Conservation (phyloP, 176 grass and related monocot genomes). For the Eragrostis nindensis region DNA sequence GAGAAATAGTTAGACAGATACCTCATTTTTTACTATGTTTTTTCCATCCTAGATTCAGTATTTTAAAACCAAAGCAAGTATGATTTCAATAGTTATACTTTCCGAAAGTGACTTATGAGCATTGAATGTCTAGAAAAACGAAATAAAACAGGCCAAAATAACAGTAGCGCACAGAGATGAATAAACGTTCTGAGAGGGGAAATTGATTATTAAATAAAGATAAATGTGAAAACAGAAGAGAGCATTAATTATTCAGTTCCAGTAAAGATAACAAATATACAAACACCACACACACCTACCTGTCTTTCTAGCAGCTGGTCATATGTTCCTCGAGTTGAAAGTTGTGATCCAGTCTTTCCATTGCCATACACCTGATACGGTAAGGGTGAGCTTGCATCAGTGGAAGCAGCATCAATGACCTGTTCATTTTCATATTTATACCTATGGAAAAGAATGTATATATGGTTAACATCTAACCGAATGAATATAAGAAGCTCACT, state of each 20-base stretch:
- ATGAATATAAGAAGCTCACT: slow-evolving; percentile 38
- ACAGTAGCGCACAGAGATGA: neutral
- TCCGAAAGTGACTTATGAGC: neutral
- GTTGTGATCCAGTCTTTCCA: slow-evolving; percentile 83
- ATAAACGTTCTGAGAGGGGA: neutral
- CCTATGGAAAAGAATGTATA: slow-evolving; percentile 63
- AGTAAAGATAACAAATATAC: neutral
- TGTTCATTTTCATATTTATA: slow-evolving; percentile 99
- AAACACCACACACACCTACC: slow-evolving; percentile 50
- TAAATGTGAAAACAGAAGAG: slow-evolving; percentile 26
- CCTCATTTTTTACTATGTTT: neutral
- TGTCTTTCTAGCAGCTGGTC: slow-evolving; percentile 99
- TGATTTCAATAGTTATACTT: neutral
- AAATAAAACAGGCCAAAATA: slow-evolving; percentile 22
- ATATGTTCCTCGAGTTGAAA: slow-evolving; percentile 86
- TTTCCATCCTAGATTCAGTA: neutral
- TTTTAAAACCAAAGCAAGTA: neutral
- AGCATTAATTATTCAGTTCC: too few relatives aligned
- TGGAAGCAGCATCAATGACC: slow-evolving; percentile 95
- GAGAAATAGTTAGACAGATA: neutral
- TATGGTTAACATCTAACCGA: slow-evolving; percentile 34
- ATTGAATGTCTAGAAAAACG: slow-evolving; percentile 13
- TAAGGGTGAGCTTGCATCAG: slow-evolving; percentile 95
- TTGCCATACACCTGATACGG: slow-evolving; percentile 99
- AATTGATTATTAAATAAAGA: too few relatives aligned